phyloP scores from a whole-genome alignment of 306 rosid genomes.

The Casuarina glauca region DNA sequence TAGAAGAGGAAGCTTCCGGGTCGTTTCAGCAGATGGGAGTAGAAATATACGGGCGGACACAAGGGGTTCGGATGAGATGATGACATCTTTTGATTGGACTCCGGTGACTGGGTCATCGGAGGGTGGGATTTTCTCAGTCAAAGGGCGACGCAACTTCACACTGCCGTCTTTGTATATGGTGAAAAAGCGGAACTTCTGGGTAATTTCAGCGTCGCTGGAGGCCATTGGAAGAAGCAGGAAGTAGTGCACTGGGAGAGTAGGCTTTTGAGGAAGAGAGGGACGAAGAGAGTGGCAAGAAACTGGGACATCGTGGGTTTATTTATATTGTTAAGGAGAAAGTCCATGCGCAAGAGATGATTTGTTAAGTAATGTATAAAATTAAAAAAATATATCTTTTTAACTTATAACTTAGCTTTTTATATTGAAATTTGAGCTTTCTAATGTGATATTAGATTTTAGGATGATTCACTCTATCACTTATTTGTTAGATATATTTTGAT shows the following conservation, averaged over 20 bases:
- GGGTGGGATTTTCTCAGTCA: background rate
- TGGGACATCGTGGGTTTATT: no score
- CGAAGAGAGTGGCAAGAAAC: no score
- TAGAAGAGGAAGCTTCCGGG: background rate
- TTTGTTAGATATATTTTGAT: no score
- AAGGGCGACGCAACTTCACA: background rate
- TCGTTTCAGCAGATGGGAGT: background rate
- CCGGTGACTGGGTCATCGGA: constrained; percentile 4
- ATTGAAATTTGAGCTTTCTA: no score
- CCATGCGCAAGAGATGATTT: no score
- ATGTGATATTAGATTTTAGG: no score
- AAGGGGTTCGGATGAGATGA: constrained; percentile 5
- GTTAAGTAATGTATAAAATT: no score
- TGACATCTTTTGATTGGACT: background rate
- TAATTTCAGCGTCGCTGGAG: background rate
- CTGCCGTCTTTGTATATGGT: constrained; percentile 3
- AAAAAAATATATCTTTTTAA: no score
- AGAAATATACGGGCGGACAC: background rate
- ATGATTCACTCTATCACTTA: no score
- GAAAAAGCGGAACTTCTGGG: background rate
- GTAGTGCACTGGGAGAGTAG: background rate
- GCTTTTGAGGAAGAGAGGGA: no score
- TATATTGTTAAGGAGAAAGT: no score
- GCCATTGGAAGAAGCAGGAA: background rate
- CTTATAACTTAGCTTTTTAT: no score